Evolutionary conservation across 345 rosid genomes (phyloP).

Genomic region (Fremontodendron californicum): DNA sequence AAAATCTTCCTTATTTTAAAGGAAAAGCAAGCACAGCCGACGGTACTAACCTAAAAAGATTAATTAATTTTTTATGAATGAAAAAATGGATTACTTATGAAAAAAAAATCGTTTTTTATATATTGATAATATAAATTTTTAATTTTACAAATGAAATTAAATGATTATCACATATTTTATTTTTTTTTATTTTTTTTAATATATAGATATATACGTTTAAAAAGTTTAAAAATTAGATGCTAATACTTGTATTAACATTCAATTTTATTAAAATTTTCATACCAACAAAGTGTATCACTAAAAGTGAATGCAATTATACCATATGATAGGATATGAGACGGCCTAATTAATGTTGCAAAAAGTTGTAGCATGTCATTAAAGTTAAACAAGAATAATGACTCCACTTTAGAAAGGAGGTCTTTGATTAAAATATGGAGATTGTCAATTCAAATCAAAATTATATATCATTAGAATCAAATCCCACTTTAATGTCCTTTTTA

Average conservation of each 20-base stretch:
- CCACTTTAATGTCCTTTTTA: background rate
- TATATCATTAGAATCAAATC: background rate
- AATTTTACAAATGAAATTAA: no score
- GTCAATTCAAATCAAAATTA: background rate
- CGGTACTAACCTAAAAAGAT: background rate
- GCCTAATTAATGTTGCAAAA: conserved; percentile 9
- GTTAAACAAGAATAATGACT: background rate
- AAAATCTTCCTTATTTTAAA: background rate
- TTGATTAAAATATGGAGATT: background rate
- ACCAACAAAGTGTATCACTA: background rate
- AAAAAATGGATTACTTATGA: background rate
- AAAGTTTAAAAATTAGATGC: no score
- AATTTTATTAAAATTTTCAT: background rate
- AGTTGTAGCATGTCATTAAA: background rate
- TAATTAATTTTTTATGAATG: background rate
- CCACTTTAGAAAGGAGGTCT: no score
- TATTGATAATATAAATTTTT: no score
- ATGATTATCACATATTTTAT: no score
- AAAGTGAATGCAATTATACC: background rate
- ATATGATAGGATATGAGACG: background rate
- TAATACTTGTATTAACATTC: background rate
- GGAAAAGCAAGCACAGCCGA: background rate
- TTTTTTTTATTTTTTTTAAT: no score
- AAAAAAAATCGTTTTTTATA: no score
- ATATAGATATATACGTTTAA: no score